These are phyloP conservation scores for Paraphoma sp. DNA, from an alignment of 2,329 filamentous ascomycete species.

Conservation along the genomic window DNA sequence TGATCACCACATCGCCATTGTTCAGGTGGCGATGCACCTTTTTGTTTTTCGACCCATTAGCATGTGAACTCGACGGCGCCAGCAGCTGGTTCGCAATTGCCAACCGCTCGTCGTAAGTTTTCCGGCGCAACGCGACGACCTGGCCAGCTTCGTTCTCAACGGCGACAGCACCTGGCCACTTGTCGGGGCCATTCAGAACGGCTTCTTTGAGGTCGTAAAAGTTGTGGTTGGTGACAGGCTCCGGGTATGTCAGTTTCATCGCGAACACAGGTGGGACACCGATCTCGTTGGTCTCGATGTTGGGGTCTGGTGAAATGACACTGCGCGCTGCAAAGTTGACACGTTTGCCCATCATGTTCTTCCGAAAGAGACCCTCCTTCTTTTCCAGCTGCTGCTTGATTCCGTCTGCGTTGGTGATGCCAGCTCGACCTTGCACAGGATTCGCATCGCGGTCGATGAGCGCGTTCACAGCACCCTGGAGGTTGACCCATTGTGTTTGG, in stretches of 20 bases:
- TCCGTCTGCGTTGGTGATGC: conserved; percentile 82
- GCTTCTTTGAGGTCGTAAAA: conserved; percentile 95
- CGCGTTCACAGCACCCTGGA: conserved; percentile 92
- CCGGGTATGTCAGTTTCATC: conserved; percentile 92
- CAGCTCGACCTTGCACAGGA: conserved; percentile 78
- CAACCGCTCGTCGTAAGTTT: conserved; percentile 85
- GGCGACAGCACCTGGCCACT: conserved; percentile 91
- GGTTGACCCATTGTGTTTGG: conserved; percentile 78
- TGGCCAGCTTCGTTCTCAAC: conserved; percentile 97
- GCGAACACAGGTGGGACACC: conserved; percentile 98
- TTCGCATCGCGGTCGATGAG: conserved; percentile 90
- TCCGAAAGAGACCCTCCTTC: conserved; percentile 97
- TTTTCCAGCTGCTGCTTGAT: conserved; percentile 99
- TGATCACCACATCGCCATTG: conserved; percentile 95
- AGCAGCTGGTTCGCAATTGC: conserved; percentile 92
- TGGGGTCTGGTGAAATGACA: conserved; percentile 97
- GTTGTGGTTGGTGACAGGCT: conserved; percentile 97
- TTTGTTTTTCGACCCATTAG: conserved; percentile 83
- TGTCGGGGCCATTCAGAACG: conserved; percentile 91
- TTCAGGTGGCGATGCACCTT: conserved; percentile 96
- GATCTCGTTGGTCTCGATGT: conserved; percentile 98
- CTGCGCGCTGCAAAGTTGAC: conserved; percentile 97
- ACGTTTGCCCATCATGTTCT: conserved; percentile 99
- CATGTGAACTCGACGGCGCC: conserved; percentile 77
- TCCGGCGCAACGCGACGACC: conserved; percentile 84